Evolutionary conservation across 495 filamentous ascomycete genomes (phyloP).

Genomic region (Mycothermus thermophilus): DNA sequence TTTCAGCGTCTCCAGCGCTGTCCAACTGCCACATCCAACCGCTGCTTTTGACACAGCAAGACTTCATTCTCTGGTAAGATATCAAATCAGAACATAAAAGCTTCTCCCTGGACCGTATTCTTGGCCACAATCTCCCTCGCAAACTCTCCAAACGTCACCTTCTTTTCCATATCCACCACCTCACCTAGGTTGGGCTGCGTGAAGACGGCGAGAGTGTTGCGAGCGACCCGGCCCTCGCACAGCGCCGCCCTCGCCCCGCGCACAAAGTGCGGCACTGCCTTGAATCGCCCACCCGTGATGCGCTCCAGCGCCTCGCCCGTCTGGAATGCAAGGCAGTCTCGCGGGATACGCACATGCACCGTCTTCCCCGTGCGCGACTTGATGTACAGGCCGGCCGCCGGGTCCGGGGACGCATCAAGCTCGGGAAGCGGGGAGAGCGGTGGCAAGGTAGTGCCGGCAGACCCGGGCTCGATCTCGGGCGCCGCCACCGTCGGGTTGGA

Average conservation of each 20-base stretch:
- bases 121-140: constrained; percentile 68
- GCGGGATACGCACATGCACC: constrained; percentile 78
- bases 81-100: no score
- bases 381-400: constrained; percentile 80
- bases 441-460: constrained; percentile 5
- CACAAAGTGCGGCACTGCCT: constrained; percentile 94
- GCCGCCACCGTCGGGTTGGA: constrained; percentile 27
- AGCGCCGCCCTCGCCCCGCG: constrained; percentile 44
- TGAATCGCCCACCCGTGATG: constrained; percentile 79
- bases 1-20: no score
- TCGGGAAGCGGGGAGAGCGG: constrained; percentile 46
- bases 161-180: constrained; percentile 57
- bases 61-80: no score
- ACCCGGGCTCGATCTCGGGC: constrained; percentile 14
- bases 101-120: constrained; percentile 56
- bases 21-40: no score
- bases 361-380: constrained; percentile 62
- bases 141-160: constrained; percentile 74
- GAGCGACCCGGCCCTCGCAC: constrained; percentile 44
- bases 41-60: no score
- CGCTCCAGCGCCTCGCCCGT: constrained; percentile 83
- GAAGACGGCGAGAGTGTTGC: constrained; percentile 93
- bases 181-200: constrained; percentile 92
- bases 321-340: constrained; percentile 87
- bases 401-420: constrained; percentile 60